phyloP scores from a whole-genome alignment of 2,329 filamentous ascomycete species.

The Ascochyta clinopodiicola region DNA sequence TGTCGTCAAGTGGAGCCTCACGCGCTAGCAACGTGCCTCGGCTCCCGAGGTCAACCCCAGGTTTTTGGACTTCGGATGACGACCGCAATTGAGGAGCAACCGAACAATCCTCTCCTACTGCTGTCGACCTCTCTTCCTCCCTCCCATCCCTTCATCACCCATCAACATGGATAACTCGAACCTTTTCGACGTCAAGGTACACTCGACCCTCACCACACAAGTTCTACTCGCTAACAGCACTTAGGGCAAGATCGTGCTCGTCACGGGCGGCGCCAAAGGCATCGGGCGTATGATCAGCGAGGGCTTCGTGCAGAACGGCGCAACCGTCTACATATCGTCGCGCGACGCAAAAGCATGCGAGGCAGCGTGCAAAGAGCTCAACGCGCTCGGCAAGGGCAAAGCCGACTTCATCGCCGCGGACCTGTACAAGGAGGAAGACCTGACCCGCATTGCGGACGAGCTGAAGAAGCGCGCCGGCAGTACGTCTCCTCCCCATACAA shows the following conservation, averaged over 20 bases:
- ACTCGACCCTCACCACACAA: neutral
- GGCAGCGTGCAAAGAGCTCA: constrained; percentile 65
- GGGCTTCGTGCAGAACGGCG: constrained; percentile 69
- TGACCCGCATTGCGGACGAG: constrained; percentile 64
- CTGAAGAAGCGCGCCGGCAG: constrained; percentile 59
- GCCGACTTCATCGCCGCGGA: constrained; percentile 68
- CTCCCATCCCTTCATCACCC: neutral
- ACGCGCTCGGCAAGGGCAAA: constrained; percentile 61
- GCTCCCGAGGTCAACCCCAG: constrained; percentile 26
- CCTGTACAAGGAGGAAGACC: constrained; percentile 67
- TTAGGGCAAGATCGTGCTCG: constrained; percentile 54
- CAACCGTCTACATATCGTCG: constrained; percentile 73
- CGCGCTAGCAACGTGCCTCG: constrained; percentile 24
- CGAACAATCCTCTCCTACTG: constrained; percentile 4
- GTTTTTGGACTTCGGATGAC: constrained; percentile 17
- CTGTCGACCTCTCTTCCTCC: neutral
- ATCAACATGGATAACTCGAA: constrained; percentile 43
- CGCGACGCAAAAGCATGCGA: constrained; percentile 67
- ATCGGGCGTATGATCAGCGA: constrained; percentile 73
- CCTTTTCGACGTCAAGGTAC: constrained; percentile 49
- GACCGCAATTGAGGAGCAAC: constrained; percentile 15
- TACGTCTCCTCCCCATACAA: constrained; percentile 23
- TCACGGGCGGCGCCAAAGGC: constrained; percentile 61
- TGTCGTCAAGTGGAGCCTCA: neutral
- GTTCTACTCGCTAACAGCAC: constrained; percentile 1